Evolutionary conservation across 2,329 filamentous ascomycete species (phyloP).

Genomic region (Colletotrichum sp.): DNA sequence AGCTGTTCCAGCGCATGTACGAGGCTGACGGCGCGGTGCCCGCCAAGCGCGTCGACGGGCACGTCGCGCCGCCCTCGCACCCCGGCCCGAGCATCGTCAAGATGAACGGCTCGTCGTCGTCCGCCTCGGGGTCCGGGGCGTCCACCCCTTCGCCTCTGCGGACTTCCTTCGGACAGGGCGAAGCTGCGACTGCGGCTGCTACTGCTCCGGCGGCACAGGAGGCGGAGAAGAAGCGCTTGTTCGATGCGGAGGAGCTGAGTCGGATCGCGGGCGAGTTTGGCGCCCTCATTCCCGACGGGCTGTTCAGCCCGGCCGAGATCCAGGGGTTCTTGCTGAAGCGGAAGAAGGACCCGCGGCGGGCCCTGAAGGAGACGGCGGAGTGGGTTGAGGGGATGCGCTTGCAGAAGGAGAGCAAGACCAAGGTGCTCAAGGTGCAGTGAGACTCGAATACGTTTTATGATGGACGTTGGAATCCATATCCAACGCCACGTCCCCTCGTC

Average conservation of each 20-base stretch:
- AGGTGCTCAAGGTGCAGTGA: slow-evolving; percentile 54
- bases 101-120: slow-evolving; percentile 1
- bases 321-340: slow-evolving; percentile 69
- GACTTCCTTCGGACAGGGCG: not conserved
- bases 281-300: slow-evolving; percentile 52
- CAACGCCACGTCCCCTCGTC: not conserved
- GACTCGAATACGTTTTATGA: not conserved
- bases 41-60: slow-evolving; percentile 13
- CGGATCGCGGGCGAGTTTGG: slow-evolving; percentile 55
- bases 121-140: not conserved
- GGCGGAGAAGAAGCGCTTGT: slow-evolving; percentile 19
- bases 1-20: slow-evolving; percentile 68
- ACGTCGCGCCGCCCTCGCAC: not conserved
- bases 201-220: not conserved
- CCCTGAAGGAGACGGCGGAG: slow-evolving; percentile 54
- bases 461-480: not conserved
- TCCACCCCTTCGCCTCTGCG: not conserved
- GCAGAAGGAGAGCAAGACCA: slow-evolving; percentile 56
- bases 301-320: slow-evolving; percentile 65
- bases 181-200: not conserved
- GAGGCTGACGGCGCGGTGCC: slow-evolving; percentile 38
- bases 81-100: not conserved
- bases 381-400: slow-evolving; percentile 59
- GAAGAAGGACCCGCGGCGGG: slow-evolving; percentile 62
- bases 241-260: slow-evolving; percentile 40